Base-by-base conservation (phyloP, 805 yeast genomes). In the Saccharomycopsis sp. region DNA sequence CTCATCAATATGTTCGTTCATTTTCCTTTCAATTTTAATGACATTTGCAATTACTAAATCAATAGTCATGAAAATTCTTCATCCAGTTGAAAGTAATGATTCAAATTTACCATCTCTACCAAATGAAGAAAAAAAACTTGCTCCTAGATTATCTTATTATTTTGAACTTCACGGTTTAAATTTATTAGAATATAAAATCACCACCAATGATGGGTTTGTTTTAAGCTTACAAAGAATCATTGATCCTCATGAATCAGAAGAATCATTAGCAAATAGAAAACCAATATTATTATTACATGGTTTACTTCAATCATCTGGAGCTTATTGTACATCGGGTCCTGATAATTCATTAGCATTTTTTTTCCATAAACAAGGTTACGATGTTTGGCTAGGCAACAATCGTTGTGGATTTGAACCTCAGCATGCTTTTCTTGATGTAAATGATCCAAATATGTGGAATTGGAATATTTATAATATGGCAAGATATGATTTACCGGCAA, bases 391-490 rank as follows among this genome's bases (percentile, higher is more conserved):
- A 40, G 96, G 95, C 1, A 85, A 87, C 53, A 88, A 87, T 54
- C 62, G 98, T 47, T 80, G 95, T 49, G 94, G 95, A 4, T 82
- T 88, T 54, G 64, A 71, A 30, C 83, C 94, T 0, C 62, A 67
- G 38, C 95, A 88, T 61, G 58, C 65, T 44, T 58, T 58, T 42
- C 67, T 64, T 46, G 61, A 64, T 28, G 46, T 61, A 3, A 50
- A 52, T 41, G 69, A 72, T 49, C 64, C 66, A 1, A 52, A 64
- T 37, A 82, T 81, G 75, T 89, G 98, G 98, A 77, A 82, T 49
- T 89, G 98, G 98, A 89, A 84, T 53, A 69, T 92, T 37, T 60
- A 68, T n/a, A 89, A 85, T 34, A 74, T 92, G 77, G 89, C 88
- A 0, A 66, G 67, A 42, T 73, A 64, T 52, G 98, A 89, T 56